A percentile compares a stretch with the other conserved stretches of the same genome.
phyloP scores from a whole-genome alignment of 1,284 basidiomycete genomes.

The Cutaneotrichosporon cyanovorans region DNA sequence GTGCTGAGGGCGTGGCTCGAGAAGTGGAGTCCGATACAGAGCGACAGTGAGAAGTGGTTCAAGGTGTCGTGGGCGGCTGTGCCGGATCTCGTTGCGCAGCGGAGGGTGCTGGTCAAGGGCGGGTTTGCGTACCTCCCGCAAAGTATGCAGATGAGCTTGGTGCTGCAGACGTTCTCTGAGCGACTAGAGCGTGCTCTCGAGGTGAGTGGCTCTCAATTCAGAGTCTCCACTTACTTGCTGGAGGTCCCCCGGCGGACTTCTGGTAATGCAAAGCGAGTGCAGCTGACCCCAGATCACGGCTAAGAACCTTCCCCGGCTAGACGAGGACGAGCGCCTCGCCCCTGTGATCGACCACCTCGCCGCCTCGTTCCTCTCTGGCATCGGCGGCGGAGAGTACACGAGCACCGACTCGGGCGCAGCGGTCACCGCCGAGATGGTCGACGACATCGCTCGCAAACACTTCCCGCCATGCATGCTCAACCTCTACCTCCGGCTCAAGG shows the following conservation, averaged over 20 bases:
- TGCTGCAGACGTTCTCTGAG: slow-evolving; percentile 78
- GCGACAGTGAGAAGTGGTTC: slow-evolving; percentile 48
- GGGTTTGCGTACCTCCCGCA: slow-evolving; percentile 89
- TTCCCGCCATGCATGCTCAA: slow-evolving; percentile 96
- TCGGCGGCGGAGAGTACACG: slow-evolving; percentile 49
- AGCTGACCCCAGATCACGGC: slow-evolving; percentile 60
- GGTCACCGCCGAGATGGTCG: slow-evolving; percentile 89
- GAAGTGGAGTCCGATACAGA: slow-evolving; percentile 12
- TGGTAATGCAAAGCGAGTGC: not conserved
- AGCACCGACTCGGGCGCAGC: slow-evolving; percentile 49
- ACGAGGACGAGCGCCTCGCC: slow-evolving; percentile 86
- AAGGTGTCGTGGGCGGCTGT: slow-evolving; percentile 73
- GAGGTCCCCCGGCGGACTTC: too few species aligned
- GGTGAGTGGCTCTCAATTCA: slow-evolving; percentile 49
- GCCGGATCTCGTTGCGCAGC: slow-evolving; percentile 78
- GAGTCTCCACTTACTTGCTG: too few species aligned
- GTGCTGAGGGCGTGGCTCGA: slow-evolving; percentile 12
- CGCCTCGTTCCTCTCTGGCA: slow-evolving; percentile 86
- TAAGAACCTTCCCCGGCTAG: slow-evolving; percentile 80
- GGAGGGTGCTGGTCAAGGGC: slow-evolving; percentile 69
- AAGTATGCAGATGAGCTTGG: slow-evolving; percentile 73
- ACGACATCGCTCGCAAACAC: slow-evolving; percentile 76
- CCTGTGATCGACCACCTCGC: slow-evolving; percentile 90
- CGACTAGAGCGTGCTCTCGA: slow-evolving; percentile 72
- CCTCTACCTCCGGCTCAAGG: slow-evolving; percentile 69